Conservation (phyloP, 441 rosid species). For the Aquilaria agallochum region DNA sequence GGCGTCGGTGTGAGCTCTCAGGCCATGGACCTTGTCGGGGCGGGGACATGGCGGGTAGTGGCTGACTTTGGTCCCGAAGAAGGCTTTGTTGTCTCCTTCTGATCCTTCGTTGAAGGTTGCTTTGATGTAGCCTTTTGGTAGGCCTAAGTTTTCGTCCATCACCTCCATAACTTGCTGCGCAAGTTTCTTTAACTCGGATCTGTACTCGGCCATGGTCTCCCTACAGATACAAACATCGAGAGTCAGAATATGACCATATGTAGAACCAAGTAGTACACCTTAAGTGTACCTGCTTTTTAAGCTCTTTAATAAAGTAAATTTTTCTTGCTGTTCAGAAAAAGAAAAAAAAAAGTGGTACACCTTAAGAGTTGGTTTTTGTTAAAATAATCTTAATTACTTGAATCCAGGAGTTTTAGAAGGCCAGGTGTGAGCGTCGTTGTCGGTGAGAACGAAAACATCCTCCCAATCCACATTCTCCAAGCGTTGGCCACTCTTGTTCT, state of each 20-base stretch:
- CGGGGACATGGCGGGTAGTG: slow-evolving; percentile 93
- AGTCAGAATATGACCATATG: slow-evolving; percentile 3
- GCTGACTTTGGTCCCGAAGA: slow-evolving; percentile 89
- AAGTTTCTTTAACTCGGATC: slow-evolving; percentile 59
- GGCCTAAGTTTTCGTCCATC: slow-evolving; percentile 78
- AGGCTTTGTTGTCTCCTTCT: slow-evolving; percentile 46
- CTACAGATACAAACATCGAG: slow-evolving; percentile 24
- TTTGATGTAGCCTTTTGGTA: slow-evolving; percentile 58
- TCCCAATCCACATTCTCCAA: slow-evolving; percentile 81
- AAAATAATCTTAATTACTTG: slow-evolving; percentile 38
- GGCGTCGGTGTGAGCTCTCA: slow-evolving; percentile 91
- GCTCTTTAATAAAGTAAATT: background rate
- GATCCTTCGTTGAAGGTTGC: slow-evolving; percentile 48
- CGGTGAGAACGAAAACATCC: slow-evolving; percentile 64
- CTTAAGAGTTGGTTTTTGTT: too few relatives aligned
- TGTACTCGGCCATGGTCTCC: slow-evolving; percentile 70
- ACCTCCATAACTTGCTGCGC: slow-evolving; percentile 73
- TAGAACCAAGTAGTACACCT: background rate
- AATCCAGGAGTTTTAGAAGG: slow-evolving; percentile 51
- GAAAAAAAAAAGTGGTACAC: too few relatives aligned
- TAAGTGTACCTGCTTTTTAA: too few relatives aligned
- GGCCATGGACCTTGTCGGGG: slow-evolving; percentile 68
- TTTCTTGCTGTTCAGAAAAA: background rate
- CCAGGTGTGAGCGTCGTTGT: slow-evolving; percentile 52
- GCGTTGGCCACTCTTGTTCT: slow-evolving; percentile 38